Conservation (phyloP, 108 stramenopile species). For the Stephanodiscus minutulus region DNA sequence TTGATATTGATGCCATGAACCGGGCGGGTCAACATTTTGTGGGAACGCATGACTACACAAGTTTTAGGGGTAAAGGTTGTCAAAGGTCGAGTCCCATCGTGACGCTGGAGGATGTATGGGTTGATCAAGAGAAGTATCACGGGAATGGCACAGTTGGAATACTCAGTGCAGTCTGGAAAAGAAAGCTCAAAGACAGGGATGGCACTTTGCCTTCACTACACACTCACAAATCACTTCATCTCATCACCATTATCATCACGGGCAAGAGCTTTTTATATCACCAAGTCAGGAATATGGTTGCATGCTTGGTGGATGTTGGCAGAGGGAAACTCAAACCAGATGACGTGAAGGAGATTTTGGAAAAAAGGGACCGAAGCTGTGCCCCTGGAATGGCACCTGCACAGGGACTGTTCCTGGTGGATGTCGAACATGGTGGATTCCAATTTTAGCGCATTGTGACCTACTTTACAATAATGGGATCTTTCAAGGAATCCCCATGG, state of each 20-base stretch:
- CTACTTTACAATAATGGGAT: background rate
- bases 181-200: background rate
- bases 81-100: conserved; percentile 68
- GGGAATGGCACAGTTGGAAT: conserved; percentile 19
- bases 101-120: conserved; percentile 56
- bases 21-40: conserved; percentile 54
- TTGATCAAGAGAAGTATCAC: conserved; percentile 39
- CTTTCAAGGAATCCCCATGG: conserved; percentile 2
- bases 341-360: conserved; percentile 58
- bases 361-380: conserved; percentile 45
- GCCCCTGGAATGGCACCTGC: conserved; percentile 81
- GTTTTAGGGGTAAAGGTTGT: conserved; percentile 76
- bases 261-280: conserved; percentile 83
- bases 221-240: conserved; percentile 35
- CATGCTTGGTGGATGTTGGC: conserved; percentile 65
- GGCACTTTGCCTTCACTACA: conserved; percentile 11
- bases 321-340: conserved; percentile 50
- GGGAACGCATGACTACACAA: conserved; percentile 81
- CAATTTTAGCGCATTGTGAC: conserved; percentile 26
- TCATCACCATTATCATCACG: conserved; percentile 63
- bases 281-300: conserved; percentile 84
- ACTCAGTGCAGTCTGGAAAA: conserved; percentile 23
- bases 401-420: conserved; percentile 77
- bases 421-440: conserved; percentile 80
- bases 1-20: conserved; percentile 74